Percentiles rank a stretch among this genome's conserved stretches.
These are phyloP conservation scores for Chalciporus sphaerocephalus DNA, from an alignment of 768 basidiomycete species.

Conservation along the genomic window DNA sequence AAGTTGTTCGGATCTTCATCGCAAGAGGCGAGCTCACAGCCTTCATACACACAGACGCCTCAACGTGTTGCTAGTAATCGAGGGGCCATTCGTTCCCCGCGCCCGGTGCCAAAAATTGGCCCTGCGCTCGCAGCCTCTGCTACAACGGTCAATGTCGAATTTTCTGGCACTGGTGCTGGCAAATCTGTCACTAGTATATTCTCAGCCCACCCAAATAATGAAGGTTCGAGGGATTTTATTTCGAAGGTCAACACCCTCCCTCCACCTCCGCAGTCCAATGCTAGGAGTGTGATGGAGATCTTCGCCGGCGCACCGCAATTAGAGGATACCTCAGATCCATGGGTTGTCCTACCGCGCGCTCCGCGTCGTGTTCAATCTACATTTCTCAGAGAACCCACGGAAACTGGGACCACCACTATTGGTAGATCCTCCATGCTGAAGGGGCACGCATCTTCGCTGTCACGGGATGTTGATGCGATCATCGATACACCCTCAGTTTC, in stretches of 20 bases:
- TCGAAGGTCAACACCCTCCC: slow-evolving; percentile 14
- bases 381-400: slow-evolving; percentile 16
- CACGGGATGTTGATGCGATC: slow-evolving; percentile 74
- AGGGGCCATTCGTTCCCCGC: slow-evolving; percentile 27
- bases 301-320: slow-evolving; percentile 81
- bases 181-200: slow-evolving; percentile 47
- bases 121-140: slow-evolving; percentile 84
- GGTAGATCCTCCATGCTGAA: slow-evolving; percentile 19
- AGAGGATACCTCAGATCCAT: slow-evolving; percentile 51
- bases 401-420: slow-evolving; percentile 24
- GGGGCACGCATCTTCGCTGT: slow-evolving; percentile 35
- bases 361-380: slow-evolving; percentile 30
- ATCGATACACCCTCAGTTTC: slow-evolving; percentile 48
- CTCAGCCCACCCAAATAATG: slow-evolving; percentile 26
- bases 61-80: slow-evolving; percentile 25
- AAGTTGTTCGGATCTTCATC: slow-evolving; percentile 61
- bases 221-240: slow-evolving; percentile 8
- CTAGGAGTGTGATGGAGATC: slow-evolving; percentile 67
- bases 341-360: slow-evolving; percentile 61
- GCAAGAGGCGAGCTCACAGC: slow-evolving; percentile 12
- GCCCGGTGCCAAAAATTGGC: slow-evolving; percentile 71
- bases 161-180: slow-evolving; percentile 68
- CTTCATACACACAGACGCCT: slow-evolving; percentile 22
- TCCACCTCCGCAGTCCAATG: slow-evolving; percentile 15
- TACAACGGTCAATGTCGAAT: slow-evolving; percentile 95